Conservation (phyloP, 2,329 filamentous ascomycete genomes). For the Colletotrichum echinochloae region DNA sequence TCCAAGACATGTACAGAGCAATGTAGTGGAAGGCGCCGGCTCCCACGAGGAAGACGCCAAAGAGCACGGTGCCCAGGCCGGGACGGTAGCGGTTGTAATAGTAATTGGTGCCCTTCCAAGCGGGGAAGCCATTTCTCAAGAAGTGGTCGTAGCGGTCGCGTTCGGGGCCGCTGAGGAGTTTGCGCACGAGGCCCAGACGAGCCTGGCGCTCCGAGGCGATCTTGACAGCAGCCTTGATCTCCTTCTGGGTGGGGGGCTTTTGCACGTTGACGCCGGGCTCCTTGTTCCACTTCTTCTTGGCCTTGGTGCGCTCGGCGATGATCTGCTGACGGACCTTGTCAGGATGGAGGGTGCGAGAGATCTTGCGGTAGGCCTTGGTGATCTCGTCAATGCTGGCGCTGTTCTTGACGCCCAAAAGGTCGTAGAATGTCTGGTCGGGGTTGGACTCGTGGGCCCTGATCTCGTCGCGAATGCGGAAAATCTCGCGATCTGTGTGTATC, state of each 20-base stretch:
- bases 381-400: slow-evolving; percentile 87
- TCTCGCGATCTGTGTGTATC: slow-evolving; percentile 82
- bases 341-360: slow-evolving; percentile 84
- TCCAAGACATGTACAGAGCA: slow-evolving; percentile 87
- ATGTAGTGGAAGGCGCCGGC: slow-evolving; percentile 91
- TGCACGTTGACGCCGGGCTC: slow-evolving; percentile 73
- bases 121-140: slow-evolving; percentile 90
- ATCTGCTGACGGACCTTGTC: slow-evolving; percentile 95
- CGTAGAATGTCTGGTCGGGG: slow-evolving; percentile 87
- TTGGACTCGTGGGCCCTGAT: slow-evolving; percentile 78
- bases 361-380: slow-evolving; percentile 93
- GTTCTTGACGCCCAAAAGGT: slow-evolving; percentile 83
- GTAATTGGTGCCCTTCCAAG: slow-evolving; percentile 97
- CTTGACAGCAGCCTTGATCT: slow-evolving; percentile 84
- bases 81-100: slow-evolving; percentile 96
- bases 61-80: slow-evolving; percentile 84
- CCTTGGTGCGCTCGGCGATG: slow-evolving; percentile 74
- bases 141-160: slow-evolving; percentile 96
- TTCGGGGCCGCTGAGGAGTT: slow-evolving; percentile 83
- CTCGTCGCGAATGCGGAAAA: slow-evolving; percentile 95
- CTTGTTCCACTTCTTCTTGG: slow-evolving; percentile 61
- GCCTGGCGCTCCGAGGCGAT: slow-evolving; percentile 85
- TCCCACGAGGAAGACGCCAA: slow-evolving; percentile 83
- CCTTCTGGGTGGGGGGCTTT: slow-evolving; percentile 78
- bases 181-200: slow-evolving; percentile 84